Base-by-base conservation (phyloP, 2,329 filamentous ascomycete species). In the Podosphaera fusca region DNA sequence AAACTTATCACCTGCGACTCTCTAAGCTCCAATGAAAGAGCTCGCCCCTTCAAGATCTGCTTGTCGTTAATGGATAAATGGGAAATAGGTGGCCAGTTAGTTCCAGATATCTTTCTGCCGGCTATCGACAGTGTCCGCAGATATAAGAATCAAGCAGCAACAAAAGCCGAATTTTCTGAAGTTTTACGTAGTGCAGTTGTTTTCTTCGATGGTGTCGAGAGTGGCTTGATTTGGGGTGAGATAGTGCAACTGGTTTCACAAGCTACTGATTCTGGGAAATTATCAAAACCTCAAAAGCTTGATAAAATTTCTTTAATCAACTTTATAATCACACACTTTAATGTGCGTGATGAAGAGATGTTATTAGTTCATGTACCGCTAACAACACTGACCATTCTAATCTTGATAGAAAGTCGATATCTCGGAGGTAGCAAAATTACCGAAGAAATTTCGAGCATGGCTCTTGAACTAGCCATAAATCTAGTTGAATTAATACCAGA, bases 181-280 rank as follows among this genome's bases (percentile, higher is more conserved):
- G 88, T 96, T 2, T 76, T 96, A 62, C 81, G 87, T 62, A 96
- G 90, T 67, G 92, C 90, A 4, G 94, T 85, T 66, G 84, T 92
- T 46, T 98, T 98, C 70, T 98, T 98, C 63, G 92, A 98, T 66
- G 90, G 90, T 4, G 90, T 96, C 45, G 92, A 98, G 69, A 94
- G 89, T 64, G 84, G 85, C 6, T 74, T 96, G 29, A 95, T 98
- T 52, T 98, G 94, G 74, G 82, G 84, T 53, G 87, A 94, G 66
- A 75, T 95, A 57, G 72, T 87, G 57, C 73, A 79, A 10, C 74
- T 92, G 47, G 72, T 92, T 59, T 74, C 75, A 1, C 75, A 80
- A 63, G 73, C 78, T n/a, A 71, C 81, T 56, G 72, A 73, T 2
- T 70, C 75, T 4, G 73, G 72, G 30, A 70, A 66, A 40, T 56